A percentile compares a stretch with the other conserved stretches of the same genome.
Conservation (phyloP, 176 grass and related monocot genomes). For the Triticum aestivum region DNA sequence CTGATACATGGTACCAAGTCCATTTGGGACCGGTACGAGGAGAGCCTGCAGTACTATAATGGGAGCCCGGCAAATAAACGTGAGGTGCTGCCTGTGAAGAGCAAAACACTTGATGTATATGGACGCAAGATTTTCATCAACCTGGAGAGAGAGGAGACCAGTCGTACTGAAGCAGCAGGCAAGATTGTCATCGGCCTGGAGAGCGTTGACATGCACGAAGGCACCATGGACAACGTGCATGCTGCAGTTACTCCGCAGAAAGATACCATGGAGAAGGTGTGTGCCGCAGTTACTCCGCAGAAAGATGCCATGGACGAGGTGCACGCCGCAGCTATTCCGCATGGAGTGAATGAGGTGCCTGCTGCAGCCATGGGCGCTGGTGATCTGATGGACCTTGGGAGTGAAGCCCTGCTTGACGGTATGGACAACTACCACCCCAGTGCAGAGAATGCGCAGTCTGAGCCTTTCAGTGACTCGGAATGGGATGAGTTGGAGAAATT, state of each 20-base stretch:
- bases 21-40: constrained; percentile 18
- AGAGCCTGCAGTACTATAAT: neutral
- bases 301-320: neutral
- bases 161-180: neutral
- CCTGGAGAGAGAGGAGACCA: neutral
- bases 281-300: neutral
- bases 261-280: neutral
- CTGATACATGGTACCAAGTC: neutral
- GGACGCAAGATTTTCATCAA: neutral
- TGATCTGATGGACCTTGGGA: neutral
- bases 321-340: neutral
- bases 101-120: neutral
- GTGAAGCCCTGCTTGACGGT: neutral
- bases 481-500: neutral
- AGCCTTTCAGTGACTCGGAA: neutral
- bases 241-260: neutral
- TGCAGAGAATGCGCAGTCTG: neutral
- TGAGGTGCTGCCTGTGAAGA: neutral
- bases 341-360: neutral
- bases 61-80: neutral
- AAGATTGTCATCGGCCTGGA: neutral
- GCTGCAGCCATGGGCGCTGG: neutral
- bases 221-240: neutral
- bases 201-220: neutral
- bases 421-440: neutral